These are phyloP conservation scores for Raffaelea albimanens DNA, from an alignment of 2,329 filamentous ascomycete species.

Conservation along the genomic window DNA sequence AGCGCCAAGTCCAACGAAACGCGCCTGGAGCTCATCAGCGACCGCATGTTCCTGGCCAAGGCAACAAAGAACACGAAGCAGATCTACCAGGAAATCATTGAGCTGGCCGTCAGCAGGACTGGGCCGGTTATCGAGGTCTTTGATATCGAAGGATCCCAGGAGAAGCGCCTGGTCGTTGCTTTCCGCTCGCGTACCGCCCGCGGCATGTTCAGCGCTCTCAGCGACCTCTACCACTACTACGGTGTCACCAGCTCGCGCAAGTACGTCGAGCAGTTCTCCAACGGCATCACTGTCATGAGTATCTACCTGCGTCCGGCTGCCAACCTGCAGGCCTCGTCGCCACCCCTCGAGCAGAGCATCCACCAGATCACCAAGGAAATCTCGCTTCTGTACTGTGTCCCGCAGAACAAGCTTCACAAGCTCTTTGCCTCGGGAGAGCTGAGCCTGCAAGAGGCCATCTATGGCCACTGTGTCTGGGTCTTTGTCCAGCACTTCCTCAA, in stretches of 20 bases:
- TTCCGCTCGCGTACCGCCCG: slow-evolving; percentile 89
- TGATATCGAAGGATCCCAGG: slow-evolving; percentile 80
- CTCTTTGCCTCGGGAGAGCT: slow-evolving; percentile 80
- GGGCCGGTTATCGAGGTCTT: slow-evolving; percentile 97
- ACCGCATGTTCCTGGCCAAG: slow-evolving; percentile 91
- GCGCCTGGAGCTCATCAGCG: slow-evolving; percentile 81
- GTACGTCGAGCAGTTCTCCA: slow-evolving; percentile 98
- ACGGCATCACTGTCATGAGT: slow-evolving; percentile 95
- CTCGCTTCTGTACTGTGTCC: slow-evolving; percentile 92
- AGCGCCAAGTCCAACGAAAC: slow-evolving; percentile 72
- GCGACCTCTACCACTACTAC: slow-evolving; percentile 97
- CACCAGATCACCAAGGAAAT: slow-evolving; percentile 99
- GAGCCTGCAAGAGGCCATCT: slow-evolving; percentile 92
- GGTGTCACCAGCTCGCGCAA: slow-evolving; percentile 92
- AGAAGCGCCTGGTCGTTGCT: slow-evolving; percentile 90
- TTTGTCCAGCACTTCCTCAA: slow-evolving; percentile 98
- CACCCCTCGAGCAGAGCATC: slow-evolving; percentile 86
- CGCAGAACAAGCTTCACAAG: slow-evolving; percentile 89
- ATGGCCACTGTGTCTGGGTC: slow-evolving; percentile 94
- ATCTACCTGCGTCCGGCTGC: slow-evolving; percentile 75
- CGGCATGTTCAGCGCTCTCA: slow-evolving; percentile 89
- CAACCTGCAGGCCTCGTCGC: slow-evolving; percentile 44
- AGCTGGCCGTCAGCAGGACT: slow-evolving; percentile 70
- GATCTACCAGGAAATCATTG: slow-evolving; percentile 90
- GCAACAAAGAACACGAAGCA: slow-evolving; percentile 91